phyloP scores from a whole-genome alignment of 306 rosid species.

The Glycine latifolia region DNA sequence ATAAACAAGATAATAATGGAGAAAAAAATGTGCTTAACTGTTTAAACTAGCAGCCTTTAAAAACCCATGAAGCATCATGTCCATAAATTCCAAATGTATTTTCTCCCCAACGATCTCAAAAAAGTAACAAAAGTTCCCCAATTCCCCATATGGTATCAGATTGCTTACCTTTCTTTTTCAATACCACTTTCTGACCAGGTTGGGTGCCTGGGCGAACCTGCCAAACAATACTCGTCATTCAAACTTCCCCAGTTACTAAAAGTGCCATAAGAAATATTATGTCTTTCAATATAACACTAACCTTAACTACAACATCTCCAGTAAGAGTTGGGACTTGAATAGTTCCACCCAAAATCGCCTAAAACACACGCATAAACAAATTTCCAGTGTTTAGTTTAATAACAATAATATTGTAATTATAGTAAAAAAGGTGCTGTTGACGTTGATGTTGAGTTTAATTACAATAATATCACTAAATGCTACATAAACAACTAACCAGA shows the following conservation, averaged over 20 bases:
- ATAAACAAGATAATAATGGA: conserved; percentile 8
- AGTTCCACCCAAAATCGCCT: conserved; percentile 95
- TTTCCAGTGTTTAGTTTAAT: background rate
- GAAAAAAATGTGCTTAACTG: conserved; percentile 1
- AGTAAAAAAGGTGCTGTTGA: no score
- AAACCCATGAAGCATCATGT: conserved; percentile 11
- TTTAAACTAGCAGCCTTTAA: background rate
- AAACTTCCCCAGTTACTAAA: conserved; percentile 22
- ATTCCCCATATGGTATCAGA: conserved; percentile 9
- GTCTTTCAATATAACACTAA: conserved; percentile 44
- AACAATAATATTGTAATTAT: background rate
- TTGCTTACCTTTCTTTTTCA: conserved; percentile 85
- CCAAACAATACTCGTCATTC: conserved; percentile 37
- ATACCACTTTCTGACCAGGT: conserved; percentile 90
- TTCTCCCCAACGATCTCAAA: background rate
- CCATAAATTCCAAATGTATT: conserved; percentile 10
- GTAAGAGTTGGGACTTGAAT: conserved; percentile 89
- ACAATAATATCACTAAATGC: background rate
- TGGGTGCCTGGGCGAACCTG: conserved; percentile 93
- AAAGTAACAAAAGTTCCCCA: background rate
- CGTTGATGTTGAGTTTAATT: background rate
- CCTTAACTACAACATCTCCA: conserved; percentile 92
- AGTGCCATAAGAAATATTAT: conserved; percentile 26
- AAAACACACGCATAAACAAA: conserved; percentile 16
- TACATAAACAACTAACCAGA: conserved; percentile 7